A percentile compares a stretch with the other conserved stretches of the same genome.
phyloP scores from a whole-genome alignment of 1,284 basidiomycete species.

The Mycena sp. region DNA sequence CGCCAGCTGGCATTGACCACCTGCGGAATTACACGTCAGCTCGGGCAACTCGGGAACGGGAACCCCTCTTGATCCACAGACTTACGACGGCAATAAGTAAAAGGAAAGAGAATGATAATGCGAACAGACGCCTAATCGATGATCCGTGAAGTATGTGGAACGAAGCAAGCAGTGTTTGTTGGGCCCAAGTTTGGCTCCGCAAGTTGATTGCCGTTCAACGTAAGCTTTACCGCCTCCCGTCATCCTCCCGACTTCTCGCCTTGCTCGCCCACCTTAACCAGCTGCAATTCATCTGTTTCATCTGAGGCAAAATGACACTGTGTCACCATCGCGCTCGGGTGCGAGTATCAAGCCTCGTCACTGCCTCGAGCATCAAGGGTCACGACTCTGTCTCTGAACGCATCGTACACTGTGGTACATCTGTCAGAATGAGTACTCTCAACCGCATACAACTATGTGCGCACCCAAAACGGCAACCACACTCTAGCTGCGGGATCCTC shows the following conservation, averaged over 20 bases:
- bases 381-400: too few relatives aligned
- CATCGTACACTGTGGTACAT: background rate
- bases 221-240: background rate
- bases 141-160: slow-evolving; percentile 24
- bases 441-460: background rate
- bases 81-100: background rate
- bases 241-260: slow-evolving; percentile 13
- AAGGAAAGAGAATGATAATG: background rate
- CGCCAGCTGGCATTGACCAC: background rate
- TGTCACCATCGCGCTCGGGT: background rate
- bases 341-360: background rate
- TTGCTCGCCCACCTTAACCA: slow-evolving; percentile 14
- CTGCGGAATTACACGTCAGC: too few relatives aligned
- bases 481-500: background rate
- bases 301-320: slow-evolving; percentile 7
- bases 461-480: background rate
- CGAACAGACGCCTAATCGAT: slow-evolving; percentile 14
- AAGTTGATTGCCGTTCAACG: slow-evolving; percentile 19
- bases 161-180: slow-evolving; percentile 2
- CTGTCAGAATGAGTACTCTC: background rate
- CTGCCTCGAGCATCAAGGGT: too few relatives aligned
- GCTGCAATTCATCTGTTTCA: background rate
- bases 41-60: background rate
- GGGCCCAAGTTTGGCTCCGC: background rate
- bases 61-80: slow-evolving; percentile 15